Evolutionary conservation across 2,329 filamentous ascomycete species (phyloP).

Genomic region (Talaromyces sp.): DNA sequence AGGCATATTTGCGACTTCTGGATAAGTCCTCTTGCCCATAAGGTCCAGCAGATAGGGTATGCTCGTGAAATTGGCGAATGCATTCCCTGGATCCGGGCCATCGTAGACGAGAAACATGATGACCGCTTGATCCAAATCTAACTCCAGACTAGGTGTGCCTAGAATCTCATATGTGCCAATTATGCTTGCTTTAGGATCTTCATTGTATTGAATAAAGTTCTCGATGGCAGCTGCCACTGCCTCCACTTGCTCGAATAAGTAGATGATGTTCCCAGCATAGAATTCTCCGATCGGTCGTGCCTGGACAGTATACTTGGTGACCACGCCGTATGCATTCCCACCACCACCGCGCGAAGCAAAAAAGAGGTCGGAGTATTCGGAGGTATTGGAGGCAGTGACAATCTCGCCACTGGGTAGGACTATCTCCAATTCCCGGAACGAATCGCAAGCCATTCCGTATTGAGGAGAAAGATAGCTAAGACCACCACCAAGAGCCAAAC

Average conservation of each 20-base stretch:
- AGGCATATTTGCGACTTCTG: not conserved
- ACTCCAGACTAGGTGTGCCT: conserved; percentile 25
- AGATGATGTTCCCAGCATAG: not conserved
- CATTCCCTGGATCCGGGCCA: conserved; percentile 30
- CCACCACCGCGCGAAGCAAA: not conserved
- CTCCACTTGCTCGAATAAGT: not conserved
- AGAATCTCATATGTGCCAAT: conserved; percentile 35
- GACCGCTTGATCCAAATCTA: conserved; percentile 32
- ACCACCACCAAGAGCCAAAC: conserved; percentile 14
- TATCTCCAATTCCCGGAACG: conserved; percentile 15
- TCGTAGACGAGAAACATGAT: conserved; percentile 38
- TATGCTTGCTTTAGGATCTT: conserved; percentile 33
- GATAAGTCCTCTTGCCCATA: not conserved
- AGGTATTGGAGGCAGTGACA: conserved; percentile 15
- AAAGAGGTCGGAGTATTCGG: not conserved
- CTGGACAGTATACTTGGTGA: not conserved
- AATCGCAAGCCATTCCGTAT: conserved; percentile 15
- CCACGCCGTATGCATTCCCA: not conserved
- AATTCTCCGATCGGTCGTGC: not conserved
- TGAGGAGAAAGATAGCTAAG: conserved; percentile 15
- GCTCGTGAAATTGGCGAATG: conserved; percentile 33
- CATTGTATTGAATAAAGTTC: conserved; percentile 34
- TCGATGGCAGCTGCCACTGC: conserved; percentile 28
- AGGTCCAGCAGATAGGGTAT: conserved; percentile 23
- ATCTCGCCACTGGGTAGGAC: conserved; percentile 12